A percentile compares a stretch with the other conserved stretches of the same genome.
These are phyloP conservation scores for Nasturtium officinale DNA, from an alignment of 345 rosid species.

Conservation along the genomic window DNA sequence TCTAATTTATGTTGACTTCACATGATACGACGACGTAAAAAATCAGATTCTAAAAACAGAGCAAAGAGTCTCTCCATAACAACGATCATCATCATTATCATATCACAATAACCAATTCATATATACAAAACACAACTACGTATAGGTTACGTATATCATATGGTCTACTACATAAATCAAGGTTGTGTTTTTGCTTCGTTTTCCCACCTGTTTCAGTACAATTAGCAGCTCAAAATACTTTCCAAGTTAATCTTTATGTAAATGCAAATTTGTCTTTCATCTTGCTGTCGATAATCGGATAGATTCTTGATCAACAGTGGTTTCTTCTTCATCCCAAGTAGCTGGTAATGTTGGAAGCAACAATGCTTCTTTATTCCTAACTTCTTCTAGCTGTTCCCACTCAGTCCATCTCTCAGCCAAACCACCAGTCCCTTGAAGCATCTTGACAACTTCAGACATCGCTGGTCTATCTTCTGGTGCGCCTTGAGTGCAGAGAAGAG, in stretches of 20 bases:
- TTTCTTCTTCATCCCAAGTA: conserved; percentile 76
- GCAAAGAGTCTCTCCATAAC: conserved; percentile 3
- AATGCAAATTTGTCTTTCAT: conserved; percentile 37
- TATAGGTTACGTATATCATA: conserved; percentile 13
- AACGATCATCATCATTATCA: conserved; percentile 3
- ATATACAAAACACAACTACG: conserved; percentile 18
- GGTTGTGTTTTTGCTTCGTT: conserved; percentile 19
- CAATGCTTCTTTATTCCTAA: conserved; percentile 54
- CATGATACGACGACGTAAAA: conserved; percentile 11
- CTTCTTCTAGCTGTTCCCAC: conserved; percentile 77
- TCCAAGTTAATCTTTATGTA: conserved; percentile 14
- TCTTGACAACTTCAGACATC: conserved; percentile 74
- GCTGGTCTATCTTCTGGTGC: conserved; percentile 75
- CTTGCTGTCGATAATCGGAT: conserved; percentile 77
- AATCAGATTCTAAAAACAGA: conserved; percentile 6
- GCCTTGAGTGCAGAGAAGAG: conserved; percentile 79
- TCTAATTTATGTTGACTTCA: background rate
- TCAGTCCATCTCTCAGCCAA: conserved; percentile 74
- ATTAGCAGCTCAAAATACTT: conserved; percentile 27
- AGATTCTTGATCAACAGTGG: conserved; percentile 70
- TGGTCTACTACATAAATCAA: conserved; percentile 32
- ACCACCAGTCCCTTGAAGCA: conserved; percentile 75
- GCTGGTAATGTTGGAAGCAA: conserved; percentile 54
- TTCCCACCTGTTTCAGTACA: conserved; percentile 31
- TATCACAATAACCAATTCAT: conserved; percentile 6